Evolutionary conservation across 2,329 filamentous ascomycete species (phyloP).

Genomic region (Aspergillus fischeri): DNA sequence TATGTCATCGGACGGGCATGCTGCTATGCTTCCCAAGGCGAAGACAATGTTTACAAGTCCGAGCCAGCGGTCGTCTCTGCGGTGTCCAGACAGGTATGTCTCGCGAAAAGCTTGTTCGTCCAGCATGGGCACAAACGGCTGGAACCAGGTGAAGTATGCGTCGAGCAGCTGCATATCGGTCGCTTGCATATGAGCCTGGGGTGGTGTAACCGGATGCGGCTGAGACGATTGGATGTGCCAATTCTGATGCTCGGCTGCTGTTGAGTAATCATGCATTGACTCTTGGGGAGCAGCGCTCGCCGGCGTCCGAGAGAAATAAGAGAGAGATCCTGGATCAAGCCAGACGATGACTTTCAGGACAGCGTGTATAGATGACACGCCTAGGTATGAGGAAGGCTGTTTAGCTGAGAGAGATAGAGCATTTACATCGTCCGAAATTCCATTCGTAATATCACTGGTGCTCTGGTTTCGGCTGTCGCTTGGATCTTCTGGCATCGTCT

Average conservation of each 20-base stretch:
- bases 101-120: conserved; percentile 68
- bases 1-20: conserved; percentile 59
- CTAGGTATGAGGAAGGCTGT: conserved; percentile 62
- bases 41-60: conserved; percentile 72
- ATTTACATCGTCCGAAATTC: conserved; percentile 67
- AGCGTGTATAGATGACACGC: conserved; percentile 71
- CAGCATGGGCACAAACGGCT: conserved; percentile 68
- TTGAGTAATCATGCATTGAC: conserved; percentile 16
- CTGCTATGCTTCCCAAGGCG: conserved; percentile 68
- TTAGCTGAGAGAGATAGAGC: conserved; percentile 61
- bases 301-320: conserved; percentile 44
- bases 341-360: conserved; percentile 66
- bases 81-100: conserved; percentile 58
- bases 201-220: conserved; percentile 41
- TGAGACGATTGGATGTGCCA: conserved; percentile 22
- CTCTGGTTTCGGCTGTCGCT: conserved; percentile 42
- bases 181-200: conserved; percentile 52
- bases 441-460: conserved; percentile 54
- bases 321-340: conserved; percentile 49
- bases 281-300: conserved; percentile 14
- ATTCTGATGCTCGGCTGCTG: conserved; percentile 11
- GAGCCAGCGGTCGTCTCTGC: conserved; percentile 66
- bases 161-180: conserved; percentile 67
- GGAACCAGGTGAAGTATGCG: conserved; percentile 71
- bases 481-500: conserved; percentile 68